Evolutionary conservation across 2,329 filamentous ascomycete species (phyloP).

Genomic region (Cordyceps fumosorosea): DNA sequence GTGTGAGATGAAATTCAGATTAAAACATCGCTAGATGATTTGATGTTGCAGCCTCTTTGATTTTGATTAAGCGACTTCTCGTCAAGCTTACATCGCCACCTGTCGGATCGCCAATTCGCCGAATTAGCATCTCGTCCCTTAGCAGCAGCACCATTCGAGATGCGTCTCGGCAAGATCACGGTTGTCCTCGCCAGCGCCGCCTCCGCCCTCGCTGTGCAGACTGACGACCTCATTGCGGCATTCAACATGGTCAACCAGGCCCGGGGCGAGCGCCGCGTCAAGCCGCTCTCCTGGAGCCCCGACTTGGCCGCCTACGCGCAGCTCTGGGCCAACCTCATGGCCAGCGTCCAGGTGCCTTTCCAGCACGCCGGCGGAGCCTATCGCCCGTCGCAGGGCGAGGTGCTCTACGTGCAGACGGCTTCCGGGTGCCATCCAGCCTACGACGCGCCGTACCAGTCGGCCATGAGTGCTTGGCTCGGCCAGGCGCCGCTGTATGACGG

Average conservation of each 20-base stretch:
- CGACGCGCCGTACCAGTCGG: conserved; percentile 24
- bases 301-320: conserved; percentile 27
- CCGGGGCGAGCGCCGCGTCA: conserved; percentile 22
- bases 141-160: background rate
- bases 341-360: conserved; percentile 23
- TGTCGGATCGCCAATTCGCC: background rate
- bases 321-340: conserved; percentile 30
- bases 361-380: conserved; percentile 24
- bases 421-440: conserved; percentile 24
- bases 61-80: too few relatives aligned
- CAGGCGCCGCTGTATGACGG: conserved; percentile 25
- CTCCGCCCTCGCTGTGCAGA: conserved; percentile 13
- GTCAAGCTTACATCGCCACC: background rate
- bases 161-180: conserved; percentile 2
- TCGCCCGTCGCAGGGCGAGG: conserved; percentile 30
- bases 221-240: conserved; percentile 21
- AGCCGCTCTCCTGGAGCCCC: conserved; percentile 24
- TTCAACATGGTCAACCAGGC: conserved; percentile 27
- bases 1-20: background rate
- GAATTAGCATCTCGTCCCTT: background rate
- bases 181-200: conserved; percentile 13
- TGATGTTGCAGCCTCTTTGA: background rate
- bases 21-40: background rate
- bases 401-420: conserved; percentile 26
- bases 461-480: conserved; percentile 26